Conservation (phyloP, 2,329 filamentous ascomycete species). For the Dryadomyces sulphureus region DNA sequence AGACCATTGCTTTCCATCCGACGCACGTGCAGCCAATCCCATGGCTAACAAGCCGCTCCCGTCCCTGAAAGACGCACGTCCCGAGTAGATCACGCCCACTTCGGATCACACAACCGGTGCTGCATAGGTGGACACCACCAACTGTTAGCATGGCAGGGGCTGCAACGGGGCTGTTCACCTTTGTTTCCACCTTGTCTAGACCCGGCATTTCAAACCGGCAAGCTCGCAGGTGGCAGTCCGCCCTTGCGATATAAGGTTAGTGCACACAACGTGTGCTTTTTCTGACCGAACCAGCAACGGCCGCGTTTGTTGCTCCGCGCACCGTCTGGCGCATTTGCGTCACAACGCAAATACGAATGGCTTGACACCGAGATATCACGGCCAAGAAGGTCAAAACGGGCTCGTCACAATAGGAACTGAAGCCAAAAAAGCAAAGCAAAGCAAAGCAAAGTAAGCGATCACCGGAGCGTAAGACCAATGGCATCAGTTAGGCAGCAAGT, state of each 20-base stretch:
- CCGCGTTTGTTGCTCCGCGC: not conserved
- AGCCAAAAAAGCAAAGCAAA: not conserved
- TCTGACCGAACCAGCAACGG: constrained; percentile 1
- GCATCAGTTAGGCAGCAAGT: not conserved
- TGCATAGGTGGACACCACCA: not conserved
- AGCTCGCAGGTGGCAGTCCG: not conserved
- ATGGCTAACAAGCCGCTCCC: no score
- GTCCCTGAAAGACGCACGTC: not conserved
- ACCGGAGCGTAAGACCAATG: constrained; percentile 1
- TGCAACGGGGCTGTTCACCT: not conserved
- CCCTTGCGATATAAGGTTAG: not conserved
- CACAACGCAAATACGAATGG: constrained; percentile 6
- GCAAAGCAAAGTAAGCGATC: not conserved
- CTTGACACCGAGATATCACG: constrained; percentile 1
- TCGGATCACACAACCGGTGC: not conserved
- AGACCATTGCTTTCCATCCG: not conserved
- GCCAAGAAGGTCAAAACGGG: not conserved
- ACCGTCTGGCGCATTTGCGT: constrained; percentile 9
- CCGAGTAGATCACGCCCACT: not conserved
- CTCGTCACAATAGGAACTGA: not conserved
- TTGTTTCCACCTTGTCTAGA: not conserved
- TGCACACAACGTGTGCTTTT: not conserved
- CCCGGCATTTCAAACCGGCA: not conserved
- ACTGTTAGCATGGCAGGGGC: not conserved
- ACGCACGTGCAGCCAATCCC: not conserved